A percentile compares a stretch with the other conserved stretches of the same genome.
phyloP scores from a whole-genome alignment of 495 filamentous ascomycete species.

The Aspergillus campestris region DNA sequence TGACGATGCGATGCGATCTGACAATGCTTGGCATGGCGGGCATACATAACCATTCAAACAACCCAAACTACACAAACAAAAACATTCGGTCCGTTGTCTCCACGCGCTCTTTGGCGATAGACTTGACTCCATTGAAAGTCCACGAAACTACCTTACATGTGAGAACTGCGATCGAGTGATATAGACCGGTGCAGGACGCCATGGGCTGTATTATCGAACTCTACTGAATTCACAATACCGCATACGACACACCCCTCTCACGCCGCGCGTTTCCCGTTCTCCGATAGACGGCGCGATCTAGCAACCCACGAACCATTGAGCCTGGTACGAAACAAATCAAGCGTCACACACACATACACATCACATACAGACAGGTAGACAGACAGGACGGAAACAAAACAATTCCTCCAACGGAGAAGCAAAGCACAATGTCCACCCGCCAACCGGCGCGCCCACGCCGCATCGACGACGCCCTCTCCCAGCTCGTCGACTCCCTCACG shows the following conservation, averaged over 20 bases:
- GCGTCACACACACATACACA: neutral
- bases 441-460: constrained; percentile 34
- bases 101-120: neutral
- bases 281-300: no score
- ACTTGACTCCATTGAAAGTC: neutral
- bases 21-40: constrained; percentile 11
- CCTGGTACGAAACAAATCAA: neutral
- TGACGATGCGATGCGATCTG: no score
- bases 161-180: neutral
- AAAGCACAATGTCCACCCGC: constrained; percentile 29
- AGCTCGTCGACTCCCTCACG: constrained; percentile 44
- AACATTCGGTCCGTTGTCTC: constrained; percentile 1
- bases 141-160: neutral
- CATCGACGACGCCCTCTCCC: constrained; percentile 47
- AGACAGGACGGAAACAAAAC: no score
- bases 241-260: neutral
- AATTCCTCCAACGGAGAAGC: constrained; percentile 2
- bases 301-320: neutral
- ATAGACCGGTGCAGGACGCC: constrained; percentile 1
- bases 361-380: neutral
- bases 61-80: constrained; percentile 17
- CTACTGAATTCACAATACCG: neutral
- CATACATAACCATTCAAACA: constrained; percentile 9
- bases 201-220: constrained; percentile 1
- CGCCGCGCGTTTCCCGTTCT: neutral